Percentiles rank a stretch among this genome's conserved stretches.
phyloP scores from a whole-genome alignment of 805 yeast species.

The Lachancea meyersii region DNA sequence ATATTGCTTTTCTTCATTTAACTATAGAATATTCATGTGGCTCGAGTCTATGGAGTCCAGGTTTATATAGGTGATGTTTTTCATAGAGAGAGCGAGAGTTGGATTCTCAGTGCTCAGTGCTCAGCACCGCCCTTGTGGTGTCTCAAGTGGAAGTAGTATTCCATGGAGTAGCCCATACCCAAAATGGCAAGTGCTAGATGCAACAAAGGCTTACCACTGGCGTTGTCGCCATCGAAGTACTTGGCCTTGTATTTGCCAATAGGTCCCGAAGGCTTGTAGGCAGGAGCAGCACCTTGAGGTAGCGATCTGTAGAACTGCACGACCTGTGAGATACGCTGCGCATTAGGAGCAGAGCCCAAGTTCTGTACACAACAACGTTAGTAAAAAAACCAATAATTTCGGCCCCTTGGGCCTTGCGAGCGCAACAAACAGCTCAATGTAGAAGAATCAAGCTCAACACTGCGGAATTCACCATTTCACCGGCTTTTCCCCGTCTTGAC shows the following conservation, averaged over 20 bases:
- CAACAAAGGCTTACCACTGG: constrained; percentile 74
- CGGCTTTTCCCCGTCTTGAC: too few species aligned
- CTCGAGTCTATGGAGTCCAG: background rate
- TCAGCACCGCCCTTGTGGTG: constrained; percentile 49
- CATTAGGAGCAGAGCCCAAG: constrained; percentile 92
- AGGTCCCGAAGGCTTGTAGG: constrained; percentile 60
- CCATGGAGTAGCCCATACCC: constrained; percentile 79
- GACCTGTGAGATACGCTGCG: constrained; percentile 92
- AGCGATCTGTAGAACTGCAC: constrained; percentile 92
- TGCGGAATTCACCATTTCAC: too few species aligned
- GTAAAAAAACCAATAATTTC: too few species aligned
- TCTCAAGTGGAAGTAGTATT: constrained; percentile 85
- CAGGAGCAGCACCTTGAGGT: constrained; percentile 89
- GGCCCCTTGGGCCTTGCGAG: too few species aligned
- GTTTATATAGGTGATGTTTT: constrained; percentile 4
- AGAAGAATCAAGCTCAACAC: too few species aligned
- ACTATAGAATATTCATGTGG: constrained; percentile 9
- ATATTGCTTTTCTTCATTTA: background rate
- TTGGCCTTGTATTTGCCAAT: constrained; percentile 77
- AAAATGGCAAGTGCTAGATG: constrained; percentile 68
- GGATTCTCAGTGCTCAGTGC: constrained; percentile 19
- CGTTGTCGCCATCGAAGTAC: constrained; percentile 78
- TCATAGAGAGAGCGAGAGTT: background rate
- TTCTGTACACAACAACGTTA: constrained; percentile 45
- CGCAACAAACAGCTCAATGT: too few species aligned